Conservation (phyloP, 2,329 filamentous ascomycete genomes). For the Teratosphaeria zuluensis region DNA sequence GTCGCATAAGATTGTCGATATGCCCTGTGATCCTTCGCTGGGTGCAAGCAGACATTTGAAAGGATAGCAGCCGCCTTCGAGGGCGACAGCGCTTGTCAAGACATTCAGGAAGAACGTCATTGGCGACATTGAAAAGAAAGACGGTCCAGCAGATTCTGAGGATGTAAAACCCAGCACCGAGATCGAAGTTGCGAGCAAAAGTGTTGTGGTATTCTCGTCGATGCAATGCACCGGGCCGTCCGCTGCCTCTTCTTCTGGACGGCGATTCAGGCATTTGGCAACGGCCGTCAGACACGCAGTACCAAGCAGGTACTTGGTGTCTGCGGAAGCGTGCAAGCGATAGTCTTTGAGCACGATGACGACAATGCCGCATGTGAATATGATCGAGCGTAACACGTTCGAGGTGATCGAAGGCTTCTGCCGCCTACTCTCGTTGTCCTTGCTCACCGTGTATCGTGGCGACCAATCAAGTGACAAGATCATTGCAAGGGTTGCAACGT, state of each 20-base stretch:
- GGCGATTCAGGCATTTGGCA: neutral
- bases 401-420: neutral
- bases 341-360: neutral
- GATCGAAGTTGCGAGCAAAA: neutral
- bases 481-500: neutral
- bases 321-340: neutral
- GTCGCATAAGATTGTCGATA: neutral
- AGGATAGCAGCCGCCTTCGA: neutral
- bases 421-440: neutral
- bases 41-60: neutral
- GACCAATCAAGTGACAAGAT: conserved; percentile 1
- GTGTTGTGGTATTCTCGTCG: neutral
- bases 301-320: neutral
- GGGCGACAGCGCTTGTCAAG: neutral
- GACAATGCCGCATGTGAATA: neutral
- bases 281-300: neutral
- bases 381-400: neutral
- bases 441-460: neutral
- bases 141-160: neutral
- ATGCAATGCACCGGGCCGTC: neutral
- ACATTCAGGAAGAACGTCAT: neutral
- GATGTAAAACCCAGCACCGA: neutral
- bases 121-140: neutral
- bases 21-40: neutral
- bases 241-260: neutral